Evolutionary conservation across 768 basidiomycete species (phyloP).

Genomic region (Tylopilus plumbeoviolaceoides): DNA sequence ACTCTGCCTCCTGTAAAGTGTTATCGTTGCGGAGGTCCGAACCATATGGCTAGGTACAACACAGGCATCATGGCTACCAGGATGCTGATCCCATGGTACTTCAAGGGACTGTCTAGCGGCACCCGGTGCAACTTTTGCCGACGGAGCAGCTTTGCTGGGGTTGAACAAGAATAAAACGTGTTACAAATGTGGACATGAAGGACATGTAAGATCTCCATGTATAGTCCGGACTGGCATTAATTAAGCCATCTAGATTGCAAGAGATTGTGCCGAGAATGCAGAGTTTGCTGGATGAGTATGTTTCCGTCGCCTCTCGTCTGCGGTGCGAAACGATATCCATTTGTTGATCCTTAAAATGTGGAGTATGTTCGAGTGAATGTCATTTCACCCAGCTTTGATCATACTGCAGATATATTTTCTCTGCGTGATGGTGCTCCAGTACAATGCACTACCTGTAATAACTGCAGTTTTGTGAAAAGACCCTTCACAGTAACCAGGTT

Average conservation of each 20-base stretch:
- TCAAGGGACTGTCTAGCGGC: constrained; percentile 78
- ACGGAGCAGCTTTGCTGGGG: constrained; percentile 33
- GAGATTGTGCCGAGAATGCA: constrained; percentile 56
- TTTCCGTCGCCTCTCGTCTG: constrained; percentile 3
- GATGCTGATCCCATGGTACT: constrained; percentile 6
- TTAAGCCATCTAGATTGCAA: constrained; percentile 46
- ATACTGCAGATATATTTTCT: not conserved
- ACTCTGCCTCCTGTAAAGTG: constrained; percentile 82
- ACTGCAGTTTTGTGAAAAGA: not conserved
- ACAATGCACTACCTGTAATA: not conserved
- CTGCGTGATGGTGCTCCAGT: not conserved
- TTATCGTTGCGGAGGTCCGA: constrained; percentile 85
- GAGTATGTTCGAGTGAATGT: constrained; percentile 14
- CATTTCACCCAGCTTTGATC: constrained; percentile 8
- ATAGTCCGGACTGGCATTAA: constrained; percentile 4
- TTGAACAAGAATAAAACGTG: constrained; percentile 70
- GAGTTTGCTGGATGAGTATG: constrained; percentile 46
- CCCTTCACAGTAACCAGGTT: not conserved
- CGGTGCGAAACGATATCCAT: constrained; percentile 9
- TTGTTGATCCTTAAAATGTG: constrained; percentile 14
- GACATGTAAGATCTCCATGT: constrained; percentile 58
- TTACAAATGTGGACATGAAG: constrained; percentile 85
- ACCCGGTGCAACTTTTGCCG: constrained; percentile 49
- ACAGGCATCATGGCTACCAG: constrained; percentile 1
- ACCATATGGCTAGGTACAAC: constrained; percentile 75